Evolutionary conservation across 768 basidiomycete species (phyloP), one percentile per base, ranked within the genome.

Genomic region (Tulasnella sp.): DNA sequence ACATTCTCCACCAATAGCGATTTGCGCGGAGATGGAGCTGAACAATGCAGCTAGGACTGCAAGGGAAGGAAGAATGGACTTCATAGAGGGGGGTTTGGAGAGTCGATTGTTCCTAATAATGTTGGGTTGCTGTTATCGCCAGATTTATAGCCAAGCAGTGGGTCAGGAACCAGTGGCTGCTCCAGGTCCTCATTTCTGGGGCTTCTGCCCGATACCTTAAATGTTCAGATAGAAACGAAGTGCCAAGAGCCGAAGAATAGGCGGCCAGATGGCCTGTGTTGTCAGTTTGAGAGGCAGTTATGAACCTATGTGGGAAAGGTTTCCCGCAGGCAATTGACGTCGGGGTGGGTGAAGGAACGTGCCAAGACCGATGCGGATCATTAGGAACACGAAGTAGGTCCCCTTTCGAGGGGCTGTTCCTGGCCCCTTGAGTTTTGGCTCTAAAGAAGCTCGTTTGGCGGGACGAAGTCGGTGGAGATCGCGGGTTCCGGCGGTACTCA

Each of bases 291-390:
- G 31, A 68, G 31, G 62, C 34, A 68, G 31, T 68, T 68, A 18
- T 68, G 62, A 34, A 36, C 14, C 31, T 10, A 68, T 68, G 62
- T 68, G 62, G 62, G 62, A 68, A 36, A 27, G 62, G 36, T 31
- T 31, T 34, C 27, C 6, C 2, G 62, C 9, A 68, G 62, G 36
- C 62, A 36, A 68, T 36, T 27, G 27, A 68, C 31, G 31, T 68
- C 62, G 62, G 62, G 62, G 62, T 36, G 62, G 34, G 62, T 14
- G 62, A 68, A 19, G 62, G 27, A 68, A 27, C 62, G 27, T 34
- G 31, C 62, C 62, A 68, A 68, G 62, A 68, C 62, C 31, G 62
- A 68, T 68, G 62, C 62, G 62, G 62, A 68, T 68, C 62, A 68
- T 68, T 68, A 68, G 62, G 62, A 34, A 68, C 31, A 27, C 18